Conservation (phyloP, 768 basidiomycete species). For the Tulasnella sp. region DNA sequence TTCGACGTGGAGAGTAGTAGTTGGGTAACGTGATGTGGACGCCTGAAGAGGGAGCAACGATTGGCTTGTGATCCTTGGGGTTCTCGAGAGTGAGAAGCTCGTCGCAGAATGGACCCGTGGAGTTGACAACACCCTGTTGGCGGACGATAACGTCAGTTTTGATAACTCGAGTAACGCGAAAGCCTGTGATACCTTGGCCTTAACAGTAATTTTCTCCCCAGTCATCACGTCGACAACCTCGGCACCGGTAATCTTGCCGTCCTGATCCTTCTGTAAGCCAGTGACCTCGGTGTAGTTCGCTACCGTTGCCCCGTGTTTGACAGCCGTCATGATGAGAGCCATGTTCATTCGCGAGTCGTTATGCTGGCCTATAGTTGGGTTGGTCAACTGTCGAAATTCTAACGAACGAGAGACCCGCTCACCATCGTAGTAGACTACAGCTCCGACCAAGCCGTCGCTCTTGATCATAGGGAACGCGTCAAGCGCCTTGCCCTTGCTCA, state of each 20-base stretch:
- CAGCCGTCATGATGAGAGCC: slow-evolving; percentile 87
- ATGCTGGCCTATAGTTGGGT: slow-evolving; percentile 66
- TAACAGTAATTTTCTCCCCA: slow-evolving; percentile 72
- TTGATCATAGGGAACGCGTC: slow-evolving; percentile 98
- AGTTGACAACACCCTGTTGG: slow-evolving; percentile 80
- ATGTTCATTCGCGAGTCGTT: slow-evolving; percentile 99
- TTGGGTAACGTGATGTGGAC: slow-evolving; percentile 95
- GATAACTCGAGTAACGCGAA: not conserved
- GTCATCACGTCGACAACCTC: slow-evolving; percentile 74
- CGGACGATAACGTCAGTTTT: not conserved
- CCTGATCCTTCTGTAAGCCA: slow-evolving; percentile 53
- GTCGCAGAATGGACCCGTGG: slow-evolving; percentile 92
- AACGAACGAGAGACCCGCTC: slow-evolving; percentile 24
- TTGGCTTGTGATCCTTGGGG: slow-evolving; percentile 61
- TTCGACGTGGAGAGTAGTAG: slow-evolving; percentile 89
- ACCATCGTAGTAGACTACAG: slow-evolving; percentile 97
- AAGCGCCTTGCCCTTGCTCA: slow-evolving; percentile 88
- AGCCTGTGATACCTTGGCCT: slow-evolving; percentile 54
- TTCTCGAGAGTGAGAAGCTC: slow-evolving; percentile 74
- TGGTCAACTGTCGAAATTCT: not conserved
- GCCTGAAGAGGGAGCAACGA: slow-evolving; percentile 88
- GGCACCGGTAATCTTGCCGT: slow-evolving; percentile 64
- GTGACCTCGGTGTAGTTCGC: slow-evolving; percentile 89
- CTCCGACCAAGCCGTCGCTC: slow-evolving; percentile 81
- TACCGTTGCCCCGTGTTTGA: slow-evolving; percentile 79